Conservation (phyloP, 1,139 yeast genomes). For the Zygoascus meyerae region DNA sequence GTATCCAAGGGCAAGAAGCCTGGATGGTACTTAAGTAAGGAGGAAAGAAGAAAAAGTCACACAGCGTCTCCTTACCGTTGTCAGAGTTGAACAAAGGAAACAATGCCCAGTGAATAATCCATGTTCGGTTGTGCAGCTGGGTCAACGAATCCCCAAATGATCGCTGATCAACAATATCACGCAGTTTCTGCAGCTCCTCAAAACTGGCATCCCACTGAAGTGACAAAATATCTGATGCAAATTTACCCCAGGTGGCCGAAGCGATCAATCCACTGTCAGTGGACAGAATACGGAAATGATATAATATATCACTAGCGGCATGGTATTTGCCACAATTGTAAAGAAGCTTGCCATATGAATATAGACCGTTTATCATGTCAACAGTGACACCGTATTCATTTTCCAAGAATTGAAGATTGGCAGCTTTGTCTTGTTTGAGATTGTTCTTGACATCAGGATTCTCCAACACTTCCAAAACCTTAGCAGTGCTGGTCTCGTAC, state of each 20-base stretch:
- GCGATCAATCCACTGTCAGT: constrained; percentile 44
- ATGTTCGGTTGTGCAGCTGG: constrained; percentile 55
- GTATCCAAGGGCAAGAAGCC: constrained; percentile 61
- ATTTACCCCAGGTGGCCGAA: constrained; percentile 60
- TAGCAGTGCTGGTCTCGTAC: constrained; percentile 41
- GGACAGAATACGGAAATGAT: constrained; percentile 50
- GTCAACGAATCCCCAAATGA: constrained; percentile 47
- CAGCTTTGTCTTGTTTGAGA: constrained; percentile 48
- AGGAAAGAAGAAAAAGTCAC: constrained; percentile 51
- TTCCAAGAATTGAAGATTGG: constrained; percentile 44
- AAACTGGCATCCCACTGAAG: constrained; percentile 47
- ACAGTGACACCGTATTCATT: constrained; percentile 42
- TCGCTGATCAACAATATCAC: constrained; percentile 53
- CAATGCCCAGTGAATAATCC: constrained; percentile 62
- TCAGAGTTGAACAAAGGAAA: constrained; percentile 52
- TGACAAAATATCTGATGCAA: constrained; percentile 51
- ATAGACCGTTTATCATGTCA: constrained; percentile 46
- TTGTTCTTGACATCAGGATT: constrained; percentile 44
- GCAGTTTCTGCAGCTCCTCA: constrained; percentile 47
- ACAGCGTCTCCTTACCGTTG: constrained; percentile 44
- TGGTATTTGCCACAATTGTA: constrained; percentile 56
- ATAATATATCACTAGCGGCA: constrained; percentile 50
- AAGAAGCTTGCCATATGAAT: constrained; percentile 53
- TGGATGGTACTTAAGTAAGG: constrained; percentile 58
- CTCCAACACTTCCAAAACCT: constrained; percentile 43